These are phyloP conservation scores for Metarhizium sp. DNA, from an alignment of 2,329 filamentous ascomycete genomes.

Conservation along the genomic window DNA sequence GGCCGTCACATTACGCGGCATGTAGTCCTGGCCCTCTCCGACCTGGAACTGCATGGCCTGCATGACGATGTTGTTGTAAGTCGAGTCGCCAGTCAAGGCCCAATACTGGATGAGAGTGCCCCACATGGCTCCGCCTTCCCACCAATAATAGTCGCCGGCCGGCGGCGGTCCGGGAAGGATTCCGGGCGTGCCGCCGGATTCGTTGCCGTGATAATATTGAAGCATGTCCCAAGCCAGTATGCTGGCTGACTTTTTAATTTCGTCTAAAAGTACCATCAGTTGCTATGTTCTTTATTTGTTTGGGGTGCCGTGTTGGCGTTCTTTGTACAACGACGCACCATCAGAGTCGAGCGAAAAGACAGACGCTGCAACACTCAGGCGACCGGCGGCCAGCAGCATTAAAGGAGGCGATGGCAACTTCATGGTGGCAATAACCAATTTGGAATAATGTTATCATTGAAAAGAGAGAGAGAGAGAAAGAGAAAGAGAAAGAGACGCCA, in stretches of 20 bases:
- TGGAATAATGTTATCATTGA: too few species aligned
- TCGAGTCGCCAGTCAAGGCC: conserved; percentile 54
- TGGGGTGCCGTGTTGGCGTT: background rate
- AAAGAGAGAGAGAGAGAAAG: too few species aligned
- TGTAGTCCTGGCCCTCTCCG: conserved; percentile 45
- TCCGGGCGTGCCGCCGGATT: conserved; percentile 4
- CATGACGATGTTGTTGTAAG: conserved; percentile 50
- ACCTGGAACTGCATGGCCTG: conserved; percentile 48
- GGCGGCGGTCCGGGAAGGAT: conserved; percentile 39
- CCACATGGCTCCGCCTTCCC: conserved; percentile 62
- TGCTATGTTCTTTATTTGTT: background rate
- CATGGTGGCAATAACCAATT: background rate
- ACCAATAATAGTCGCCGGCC: conserved; percentile 56
- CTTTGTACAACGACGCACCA: background rate
- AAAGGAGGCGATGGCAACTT: background rate
- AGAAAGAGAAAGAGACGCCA: too few species aligned
- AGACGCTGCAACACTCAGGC: background rate
- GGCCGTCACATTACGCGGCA: conserved; percentile 48
- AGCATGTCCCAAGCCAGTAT: conserved; percentile 5
- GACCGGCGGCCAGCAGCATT: background rate
- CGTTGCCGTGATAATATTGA: conserved; percentile 7
- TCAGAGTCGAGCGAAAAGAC: background rate
- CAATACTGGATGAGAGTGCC: conserved; percentile 61
- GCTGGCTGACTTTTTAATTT: conserved; percentile 5
- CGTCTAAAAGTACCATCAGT: conserved; percentile 1